These are phyloP conservation scores for Ballota nigra DNA, from an alignment of 257 asterid species.

Conservation along the genomic window DNA sequence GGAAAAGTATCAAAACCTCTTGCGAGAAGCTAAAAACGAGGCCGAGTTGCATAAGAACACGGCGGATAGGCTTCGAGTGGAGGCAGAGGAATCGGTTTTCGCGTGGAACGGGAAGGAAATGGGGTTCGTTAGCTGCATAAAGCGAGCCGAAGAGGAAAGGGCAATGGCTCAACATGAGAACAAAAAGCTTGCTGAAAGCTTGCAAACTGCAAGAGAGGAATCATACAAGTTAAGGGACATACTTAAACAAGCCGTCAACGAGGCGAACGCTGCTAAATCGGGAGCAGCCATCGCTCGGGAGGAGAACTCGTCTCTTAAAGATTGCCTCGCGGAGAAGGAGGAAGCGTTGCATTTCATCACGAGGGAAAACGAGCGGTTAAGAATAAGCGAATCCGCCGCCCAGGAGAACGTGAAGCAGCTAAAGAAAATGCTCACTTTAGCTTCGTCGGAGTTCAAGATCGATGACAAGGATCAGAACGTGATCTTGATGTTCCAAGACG, in stretches of 20 bases:
- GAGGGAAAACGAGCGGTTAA: slow-evolving; percentile 60
- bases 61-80: slow-evolving; percentile 61
- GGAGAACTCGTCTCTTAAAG: slow-evolving; percentile 66
- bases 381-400: slow-evolving; percentile 61
- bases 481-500: slow-evolving; percentile 30
- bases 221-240: slow-evolving; percentile 59
- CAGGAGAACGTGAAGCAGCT: slow-evolving; percentile 59
- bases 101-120: slow-evolving; percentile 93
- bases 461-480: slow-evolving; percentile 35
- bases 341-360: slow-evolving; percentile 58
- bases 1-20: slow-evolving; percentile 40
- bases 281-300: slow-evolving; percentile 72
- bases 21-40: slow-evolving; percentile 52
- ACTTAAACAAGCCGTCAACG: slow-evolving; percentile 73
- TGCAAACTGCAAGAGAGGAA: slow-evolving; percentile 66
- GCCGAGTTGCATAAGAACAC: slow-evolving; percentile 49
- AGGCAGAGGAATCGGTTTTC: slow-evolving; percentile 75
- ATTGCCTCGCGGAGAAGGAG: slow-evolving; percentile 57
- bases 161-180: slow-evolving; percentile 50
- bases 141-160: slow-evolving; percentile 65
- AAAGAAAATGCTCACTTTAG: slow-evolving; percentile 53
- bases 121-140: slow-evolving; percentile 73
- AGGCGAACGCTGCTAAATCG: slow-evolving; percentile 75
- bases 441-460: slow-evolving; percentile 37
- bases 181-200: slow-evolving; percentile 35